These are phyloP conservation scores for Colletotrichum australisinense DNA, from an alignment of 2,329 filamentous ascomycete species.

Conservation along the genomic window DNA sequence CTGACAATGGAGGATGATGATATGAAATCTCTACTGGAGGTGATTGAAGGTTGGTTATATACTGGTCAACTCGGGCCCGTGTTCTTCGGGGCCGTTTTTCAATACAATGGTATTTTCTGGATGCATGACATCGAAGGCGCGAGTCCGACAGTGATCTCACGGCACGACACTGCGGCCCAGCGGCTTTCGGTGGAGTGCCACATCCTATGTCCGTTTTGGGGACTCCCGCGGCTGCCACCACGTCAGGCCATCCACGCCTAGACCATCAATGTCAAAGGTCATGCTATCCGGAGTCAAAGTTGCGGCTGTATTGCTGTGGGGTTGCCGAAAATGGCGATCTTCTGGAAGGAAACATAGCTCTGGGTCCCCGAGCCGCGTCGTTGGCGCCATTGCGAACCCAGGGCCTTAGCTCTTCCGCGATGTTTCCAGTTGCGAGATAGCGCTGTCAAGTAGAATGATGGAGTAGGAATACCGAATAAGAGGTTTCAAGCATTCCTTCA, in stretches of 20 bases:
- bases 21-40: background rate
- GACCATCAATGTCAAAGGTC: background rate
- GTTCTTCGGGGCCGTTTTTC: background rate
- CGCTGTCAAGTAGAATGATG: background rate
- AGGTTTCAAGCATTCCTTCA: slow-evolving; percentile 10
- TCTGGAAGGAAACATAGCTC: background rate
- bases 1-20: background rate
- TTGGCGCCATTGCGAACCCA: background rate
- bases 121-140: background rate
- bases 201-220: background rate
- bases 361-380: background rate
- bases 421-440: background rate
- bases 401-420: background rate
- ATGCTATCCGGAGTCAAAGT: background rate
- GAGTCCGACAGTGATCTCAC: background rate
- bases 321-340: background rate
- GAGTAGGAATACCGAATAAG: background rate
- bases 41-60: background rate
- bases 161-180: background rate
- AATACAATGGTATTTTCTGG: background rate
- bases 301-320: background rate
- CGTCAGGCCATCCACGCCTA: background rate
- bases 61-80: background rate
- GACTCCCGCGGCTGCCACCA: background rate
- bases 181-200: background rate